These are phyloP conservation scores for Leishmania arabica DNA, from an alignment of 208 protist species.

Conservation along the genomic window DNA sequence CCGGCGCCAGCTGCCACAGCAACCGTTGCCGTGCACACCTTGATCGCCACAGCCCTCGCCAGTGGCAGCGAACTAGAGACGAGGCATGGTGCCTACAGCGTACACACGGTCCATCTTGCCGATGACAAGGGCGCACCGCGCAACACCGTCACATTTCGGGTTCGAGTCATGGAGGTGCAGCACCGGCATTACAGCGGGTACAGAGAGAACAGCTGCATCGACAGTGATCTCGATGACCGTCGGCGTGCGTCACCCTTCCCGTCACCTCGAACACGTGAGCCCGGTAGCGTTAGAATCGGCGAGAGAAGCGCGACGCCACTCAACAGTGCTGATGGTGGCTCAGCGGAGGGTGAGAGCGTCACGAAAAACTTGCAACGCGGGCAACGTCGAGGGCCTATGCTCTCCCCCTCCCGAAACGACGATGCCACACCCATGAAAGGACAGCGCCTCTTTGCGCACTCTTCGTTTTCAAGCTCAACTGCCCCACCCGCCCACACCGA, in stretches of 20 bases:
- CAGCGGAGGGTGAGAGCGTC: background rate
- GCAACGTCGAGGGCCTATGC: background rate
- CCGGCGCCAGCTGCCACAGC: slow-evolving; percentile 5
- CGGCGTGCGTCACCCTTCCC: background rate
- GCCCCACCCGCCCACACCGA: background rate
- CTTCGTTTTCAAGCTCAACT: background rate
- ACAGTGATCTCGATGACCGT: background rate
- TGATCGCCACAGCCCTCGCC: slow-evolving; percentile 13
- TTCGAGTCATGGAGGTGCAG: slow-evolving; percentile 2
- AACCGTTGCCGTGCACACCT: slow-evolving; percentile 10
- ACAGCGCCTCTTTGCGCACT: background rate
- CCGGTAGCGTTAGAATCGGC: background rate
- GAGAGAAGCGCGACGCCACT: background rate
- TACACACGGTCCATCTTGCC: slow-evolving; percentile 23
- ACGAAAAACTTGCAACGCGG: background rate
- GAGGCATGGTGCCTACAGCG: background rate
- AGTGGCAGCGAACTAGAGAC: background rate
- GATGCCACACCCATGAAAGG: background rate
- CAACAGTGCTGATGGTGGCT: background rate
- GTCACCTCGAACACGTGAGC: background rate
- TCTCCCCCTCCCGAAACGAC: slow-evolving; percentile 2
- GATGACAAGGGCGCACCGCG: background rate
- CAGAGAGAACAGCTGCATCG: background rate
- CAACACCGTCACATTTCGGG: slow-evolving; percentile 14
- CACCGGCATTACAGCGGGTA: background rate